phyloP scores from a whole-genome alignment of 345 rosid species.

The Eucalyptus sp. region DNA sequence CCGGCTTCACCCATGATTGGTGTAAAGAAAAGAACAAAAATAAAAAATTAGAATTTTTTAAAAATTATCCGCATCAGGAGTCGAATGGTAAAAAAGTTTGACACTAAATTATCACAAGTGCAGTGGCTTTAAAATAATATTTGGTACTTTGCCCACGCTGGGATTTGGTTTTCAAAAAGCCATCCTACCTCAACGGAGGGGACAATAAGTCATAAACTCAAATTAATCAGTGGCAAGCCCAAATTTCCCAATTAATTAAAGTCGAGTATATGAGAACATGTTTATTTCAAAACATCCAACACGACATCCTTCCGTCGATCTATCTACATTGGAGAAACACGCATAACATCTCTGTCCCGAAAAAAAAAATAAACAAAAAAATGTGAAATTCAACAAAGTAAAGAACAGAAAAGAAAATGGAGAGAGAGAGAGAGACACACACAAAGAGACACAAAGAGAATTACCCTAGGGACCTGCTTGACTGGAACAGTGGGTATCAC shows the following conservation, averaged over 20 bases:
- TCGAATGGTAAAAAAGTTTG: accelerated
- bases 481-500: background rate
- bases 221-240: background rate
- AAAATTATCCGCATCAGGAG: accelerated
- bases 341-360: background rate
- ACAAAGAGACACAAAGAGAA: background rate
- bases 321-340: background rate
- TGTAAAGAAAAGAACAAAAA: too few species aligned
- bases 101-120: too few species aligned
- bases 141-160: background rate
- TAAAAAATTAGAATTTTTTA: too few species aligned
- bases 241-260: background rate
- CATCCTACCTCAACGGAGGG: background rate
- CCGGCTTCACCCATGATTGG: too few species aligned
- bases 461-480: background rate
- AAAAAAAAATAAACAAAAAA: background rate
- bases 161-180: background rate
- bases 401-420: background rate
- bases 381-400: background rate
- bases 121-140: accelerated
- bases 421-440: background rate
- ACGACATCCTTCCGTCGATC: background rate
- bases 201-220: background rate
- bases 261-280: background rate
- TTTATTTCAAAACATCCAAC: background rate